Percentiles rank a stretch among this genome's conserved stretches.
Evolutionary conservation across 495 filamentous ascomycete species (phyloP).

Genomic region (Thozetella sp.): DNA sequence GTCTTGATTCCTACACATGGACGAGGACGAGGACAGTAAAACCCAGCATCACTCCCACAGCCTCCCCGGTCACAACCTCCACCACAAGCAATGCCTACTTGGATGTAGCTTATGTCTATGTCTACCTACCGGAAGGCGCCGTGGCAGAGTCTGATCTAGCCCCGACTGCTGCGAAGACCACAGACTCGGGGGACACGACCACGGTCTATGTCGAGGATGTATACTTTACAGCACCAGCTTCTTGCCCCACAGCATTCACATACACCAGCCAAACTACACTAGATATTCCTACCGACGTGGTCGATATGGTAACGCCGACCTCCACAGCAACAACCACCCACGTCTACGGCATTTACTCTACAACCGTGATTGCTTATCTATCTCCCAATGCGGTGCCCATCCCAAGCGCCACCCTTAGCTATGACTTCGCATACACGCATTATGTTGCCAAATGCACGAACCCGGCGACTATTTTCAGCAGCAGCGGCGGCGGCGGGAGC

Average conservation of each 20-base stretch:
- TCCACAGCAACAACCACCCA: neutral
- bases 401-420: constrained; percentile 17
- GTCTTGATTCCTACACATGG: constrained; percentile 5
- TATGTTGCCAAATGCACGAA: constrained; percentile 14
- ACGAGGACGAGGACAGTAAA: constrained; percentile 9
- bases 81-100: constrained; percentile 20
- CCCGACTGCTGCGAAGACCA: constrained; percentile 9
- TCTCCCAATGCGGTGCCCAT: constrained; percentile 5
- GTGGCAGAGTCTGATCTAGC: constrained; percentile 13
- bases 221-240: neutral
- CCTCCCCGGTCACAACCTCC: constrained; percentile 29
- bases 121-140: constrained; percentile 31
- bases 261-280: neutral
- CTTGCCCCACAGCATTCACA: neutral
- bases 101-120: constrained; percentile 31
- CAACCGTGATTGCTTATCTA: neutral
- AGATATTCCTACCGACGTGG: neutral
- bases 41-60: constrained; percentile 26
- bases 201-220: neutral
- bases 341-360: constrained; percentile 10
- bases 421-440: constrained; percentile 15
- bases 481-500: constrained; percentile 16
- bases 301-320: neutral
- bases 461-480: constrained; percentile 8
- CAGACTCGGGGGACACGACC: neutral